phyloP scores from a whole-genome alignment of 108 stramenopile species.

The Pseudonitzschia multiseries region DNA sequence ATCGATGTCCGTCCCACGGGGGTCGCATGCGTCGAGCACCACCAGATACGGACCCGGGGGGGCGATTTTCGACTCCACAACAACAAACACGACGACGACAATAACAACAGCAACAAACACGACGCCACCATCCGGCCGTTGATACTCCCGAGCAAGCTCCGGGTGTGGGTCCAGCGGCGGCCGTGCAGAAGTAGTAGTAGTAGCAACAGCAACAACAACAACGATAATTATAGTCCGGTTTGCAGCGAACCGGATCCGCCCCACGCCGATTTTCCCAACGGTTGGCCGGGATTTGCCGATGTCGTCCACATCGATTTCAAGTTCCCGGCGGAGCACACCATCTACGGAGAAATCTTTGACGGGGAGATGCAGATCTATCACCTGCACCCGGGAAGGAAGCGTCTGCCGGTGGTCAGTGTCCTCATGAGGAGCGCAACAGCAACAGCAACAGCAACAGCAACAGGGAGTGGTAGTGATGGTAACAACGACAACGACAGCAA shows the following conservation, averaged over 20 bases:
- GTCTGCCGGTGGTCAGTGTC: constrained; percentile 36
- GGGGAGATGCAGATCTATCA: constrained; percentile 83
- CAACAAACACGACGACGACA: no score
- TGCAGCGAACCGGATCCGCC: constrained; percentile 62
- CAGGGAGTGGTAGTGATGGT: not conserved
- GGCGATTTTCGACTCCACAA: constrained; percentile 51
- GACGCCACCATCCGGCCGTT: constrained; percentile 10
- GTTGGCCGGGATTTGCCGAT: constrained; percentile 66
- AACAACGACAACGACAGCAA: not conserved
- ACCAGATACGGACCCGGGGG: constrained; percentile 43
- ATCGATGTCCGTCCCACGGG: constrained; percentile 66
- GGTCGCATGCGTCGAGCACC: constrained; percentile 51
- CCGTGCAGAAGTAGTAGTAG: no score
- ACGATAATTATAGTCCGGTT: constrained; percentile 20
- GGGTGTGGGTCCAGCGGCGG: constrained; percentile 39
- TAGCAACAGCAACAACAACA: no score
- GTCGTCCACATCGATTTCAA: constrained; percentile 81
- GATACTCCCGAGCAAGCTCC: constrained; percentile 49
- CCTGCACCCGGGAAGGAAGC: constrained; percentile 44
- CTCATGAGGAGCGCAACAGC: constrained; percentile 28
- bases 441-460: not conserved
- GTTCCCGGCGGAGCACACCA: constrained; percentile 73
- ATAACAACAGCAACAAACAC: not conserved
- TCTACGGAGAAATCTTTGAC: constrained; percentile 67
- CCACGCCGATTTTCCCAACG: constrained; percentile 71